Conservation (phyloP, 2,329 filamentous ascomycete species). For the Alternaria arbusti region DNA sequence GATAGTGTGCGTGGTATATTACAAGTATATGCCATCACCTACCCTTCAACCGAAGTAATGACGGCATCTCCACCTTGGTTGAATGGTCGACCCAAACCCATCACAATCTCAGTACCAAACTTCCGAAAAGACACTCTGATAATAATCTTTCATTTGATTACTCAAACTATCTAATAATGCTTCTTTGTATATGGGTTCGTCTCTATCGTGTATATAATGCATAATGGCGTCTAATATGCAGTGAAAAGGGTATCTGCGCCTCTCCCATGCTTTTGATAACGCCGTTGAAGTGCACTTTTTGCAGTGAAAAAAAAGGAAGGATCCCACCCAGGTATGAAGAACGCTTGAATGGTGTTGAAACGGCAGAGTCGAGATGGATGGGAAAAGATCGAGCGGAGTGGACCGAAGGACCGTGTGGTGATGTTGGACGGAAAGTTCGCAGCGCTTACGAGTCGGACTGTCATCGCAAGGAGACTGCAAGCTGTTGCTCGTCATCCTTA, state of each 20-base stretch:
- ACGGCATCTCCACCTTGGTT: neutral
- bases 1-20: neutral
- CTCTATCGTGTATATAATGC: conserved; percentile 14
- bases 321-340: neutral
- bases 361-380: conserved; percentile 7
- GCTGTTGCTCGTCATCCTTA: conserved; percentile 6
- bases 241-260: conserved; percentile 16
- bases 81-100: neutral
- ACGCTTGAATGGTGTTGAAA: neutral
- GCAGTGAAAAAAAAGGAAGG: neutral
- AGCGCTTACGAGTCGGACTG: neutral
- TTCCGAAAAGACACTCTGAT: no score
- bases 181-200: neutral
- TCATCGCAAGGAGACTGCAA: neutral
- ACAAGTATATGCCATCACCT: neutral
- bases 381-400: neutral
- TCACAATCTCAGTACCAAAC: neutral
- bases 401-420: neutral
- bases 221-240: conserved; percentile 2
- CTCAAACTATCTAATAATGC: neutral
- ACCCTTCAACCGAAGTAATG: rapidly evolving
- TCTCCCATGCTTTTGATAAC: conserved; percentile 15
- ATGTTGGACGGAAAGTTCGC: conserved; percentile 1
- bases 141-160: neutral
- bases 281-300: conserved; percentile 7